Evolutionary conservation across 2,329 filamentous ascomycete genomes (phyloP), one percentile per base, ranked within the genome.

Genomic region (Alternaria angustiovoidea): DNA sequence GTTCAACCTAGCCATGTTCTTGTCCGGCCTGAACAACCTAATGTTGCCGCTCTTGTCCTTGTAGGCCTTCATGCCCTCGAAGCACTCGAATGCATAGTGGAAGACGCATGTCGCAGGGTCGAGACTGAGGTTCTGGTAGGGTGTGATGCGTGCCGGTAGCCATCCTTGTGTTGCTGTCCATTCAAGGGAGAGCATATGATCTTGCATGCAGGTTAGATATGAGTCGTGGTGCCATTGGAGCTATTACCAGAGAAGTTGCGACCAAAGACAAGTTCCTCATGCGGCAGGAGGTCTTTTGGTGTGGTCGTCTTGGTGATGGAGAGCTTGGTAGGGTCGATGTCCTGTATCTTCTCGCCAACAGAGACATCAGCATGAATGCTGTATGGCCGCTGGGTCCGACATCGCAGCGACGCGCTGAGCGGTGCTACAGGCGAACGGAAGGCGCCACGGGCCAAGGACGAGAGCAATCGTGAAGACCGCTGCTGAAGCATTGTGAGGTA

Each of bases 31-130:
- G 86, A 99, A 99, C 55, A 99, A 85, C 56, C 94, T 89, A 69
- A 97, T 87, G 61, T 89, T 83, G 70, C 92, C 92, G 43, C 87
- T 78, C 73, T 86, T 88, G 82, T 96, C 93, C 81, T 94, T 96
- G 86, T 99, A 99, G 61, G 95, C 95, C 85, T 99, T 99, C 93
- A 98, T 97, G 70, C 95, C 95, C 84, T 99, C 95, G 81, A 99
- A 99, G 79, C 91, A 95, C 81, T 96, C 92, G 77, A 98, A 98
- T 49, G 93, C 95, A 81, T 99, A 99, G 86, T 99, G 95, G 82
- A 99, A 94, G 64, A 98, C 95, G 82, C 94, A 98, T 34, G 93
- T 95, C 43, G 95, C 93, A 26, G 95, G 95, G 80, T 98, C 95
- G 72, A 99, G 90, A 46, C 92, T 94, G 71, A 99, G 91, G 82